These are phyloP conservation scores for Solioccasus polychromus DNA, from an alignment of 768 basidiomycete genomes.

Conservation along the genomic window DNA sequence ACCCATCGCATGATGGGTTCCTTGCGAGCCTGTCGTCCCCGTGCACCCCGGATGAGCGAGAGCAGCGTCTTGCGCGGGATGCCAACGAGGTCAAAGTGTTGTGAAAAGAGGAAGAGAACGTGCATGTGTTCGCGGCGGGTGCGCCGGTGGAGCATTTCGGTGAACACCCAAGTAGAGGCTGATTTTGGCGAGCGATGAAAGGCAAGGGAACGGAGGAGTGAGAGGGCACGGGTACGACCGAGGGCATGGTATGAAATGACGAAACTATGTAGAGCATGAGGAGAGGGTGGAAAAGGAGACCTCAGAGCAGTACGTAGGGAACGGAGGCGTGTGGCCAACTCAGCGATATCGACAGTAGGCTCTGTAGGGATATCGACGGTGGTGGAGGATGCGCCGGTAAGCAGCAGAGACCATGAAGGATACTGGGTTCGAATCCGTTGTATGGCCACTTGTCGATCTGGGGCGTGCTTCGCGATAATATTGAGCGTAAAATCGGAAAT, in stretches of 20 bases:
- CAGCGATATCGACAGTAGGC: slow-evolving; percentile 3
- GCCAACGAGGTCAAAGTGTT: slow-evolving; percentile 50
- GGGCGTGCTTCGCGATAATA: slow-evolving; percentile 27
- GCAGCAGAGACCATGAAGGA: slow-evolving; percentile 12
- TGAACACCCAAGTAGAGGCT: slow-evolving; percentile 24
- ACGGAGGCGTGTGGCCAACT: slow-evolving; percentile 21
- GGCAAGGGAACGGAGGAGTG: slow-evolving; percentile 19
- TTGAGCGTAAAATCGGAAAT: slow-evolving; percentile 39
- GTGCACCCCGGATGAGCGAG: slow-evolving; percentile 12
- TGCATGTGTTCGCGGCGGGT: slow-evolving; percentile 12
- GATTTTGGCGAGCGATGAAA: slow-evolving; percentile 24
- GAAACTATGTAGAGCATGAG: slow-evolving; percentile 16
- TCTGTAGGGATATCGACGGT: not conserved
- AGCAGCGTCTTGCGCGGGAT: slow-evolving; percentile 41
- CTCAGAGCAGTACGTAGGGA: slow-evolving; percentile 23
- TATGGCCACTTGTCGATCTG: slow-evolving; percentile 3
- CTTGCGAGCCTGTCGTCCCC: slow-evolving; percentile 4
- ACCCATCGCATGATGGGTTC: not conserved
- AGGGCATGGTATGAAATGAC: slow-evolving; percentile 22
- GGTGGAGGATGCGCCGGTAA: not conserved
- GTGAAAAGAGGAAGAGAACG: slow-evolving; percentile 42
- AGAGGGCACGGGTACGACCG: slow-evolving; percentile 17
- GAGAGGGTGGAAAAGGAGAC: slow-evolving; percentile 21
- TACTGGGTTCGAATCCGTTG: slow-evolving; percentile 10
- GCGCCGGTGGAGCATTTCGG: slow-evolving; percentile 31